Percentiles rank a stretch among this genome's conserved stretches.
Evolutionary conservation across 768 basidiomycete genomes (phyloP).

Genomic region (Russula sp.): DNA sequence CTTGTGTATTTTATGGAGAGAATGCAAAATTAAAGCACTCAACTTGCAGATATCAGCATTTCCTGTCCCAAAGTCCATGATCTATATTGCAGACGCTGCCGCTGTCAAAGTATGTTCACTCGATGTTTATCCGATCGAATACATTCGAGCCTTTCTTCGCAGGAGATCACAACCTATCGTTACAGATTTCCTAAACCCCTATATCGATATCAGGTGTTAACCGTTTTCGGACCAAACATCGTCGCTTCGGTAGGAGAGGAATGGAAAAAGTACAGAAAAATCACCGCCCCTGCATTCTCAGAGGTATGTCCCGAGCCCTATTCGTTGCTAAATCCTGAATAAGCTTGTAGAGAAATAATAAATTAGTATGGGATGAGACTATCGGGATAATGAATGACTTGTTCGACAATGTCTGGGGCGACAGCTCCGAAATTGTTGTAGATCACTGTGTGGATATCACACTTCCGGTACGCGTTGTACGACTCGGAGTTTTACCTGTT

Average conservation of each 20-base stretch:
- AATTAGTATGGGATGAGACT: slow-evolving; percentile 43
- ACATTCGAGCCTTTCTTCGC: slow-evolving; percentile 5
- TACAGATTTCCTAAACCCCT: slow-evolving; percentile 58
- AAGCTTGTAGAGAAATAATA: slow-evolving; percentile 37
- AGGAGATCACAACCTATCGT: slow-evolving; percentile 52
- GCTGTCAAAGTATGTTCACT: slow-evolving; percentile 20
- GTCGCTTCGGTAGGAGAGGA: slow-evolving; percentile 59
- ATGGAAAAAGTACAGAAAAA: slow-evolving; percentile 64
- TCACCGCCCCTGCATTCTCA: slow-evolving; percentile 61
- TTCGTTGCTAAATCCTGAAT: background rate
- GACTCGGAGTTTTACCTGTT: background rate
- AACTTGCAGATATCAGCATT: slow-evolving; percentile 3
- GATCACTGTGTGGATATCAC: slow-evolving; percentile 54
- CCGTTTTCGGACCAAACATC: slow-evolving; percentile 58
- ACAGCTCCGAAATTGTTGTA: slow-evolving; percentile 41
- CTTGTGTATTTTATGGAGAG: background rate
- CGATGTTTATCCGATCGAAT: background rate
- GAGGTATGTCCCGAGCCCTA: slow-evolving; percentile 41
- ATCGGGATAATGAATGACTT: slow-evolving; percentile 36
- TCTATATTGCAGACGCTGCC: slow-evolving; percentile 22
- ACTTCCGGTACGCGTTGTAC: slow-evolving; percentile 43
- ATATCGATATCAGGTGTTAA: slow-evolving; percentile 43
- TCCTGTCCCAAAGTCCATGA: background rate
- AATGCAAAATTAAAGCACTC: background rate
- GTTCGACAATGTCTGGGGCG: slow-evolving; percentile 47